Conservation (phyloP, 768 basidiomycete genomes). For the Lactifluus piperatus region DNA sequence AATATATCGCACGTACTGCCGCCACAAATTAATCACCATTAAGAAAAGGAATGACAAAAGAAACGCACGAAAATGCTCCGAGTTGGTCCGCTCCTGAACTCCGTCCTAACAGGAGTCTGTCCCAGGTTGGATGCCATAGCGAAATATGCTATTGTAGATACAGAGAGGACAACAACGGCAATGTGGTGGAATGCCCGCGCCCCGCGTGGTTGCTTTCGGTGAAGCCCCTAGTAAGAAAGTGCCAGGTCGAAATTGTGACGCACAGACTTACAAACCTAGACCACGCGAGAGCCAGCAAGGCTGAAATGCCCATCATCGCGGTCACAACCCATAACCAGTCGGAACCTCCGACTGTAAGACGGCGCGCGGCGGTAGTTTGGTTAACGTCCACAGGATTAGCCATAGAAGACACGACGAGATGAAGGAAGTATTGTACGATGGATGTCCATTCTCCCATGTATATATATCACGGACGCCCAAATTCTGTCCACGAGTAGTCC, state of each 20-base stretch:
- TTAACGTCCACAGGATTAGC: conserved; percentile 27
- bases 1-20: conserved; percentile 44
- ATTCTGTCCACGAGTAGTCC: neutral
- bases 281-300: conserved; percentile 34
- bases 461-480: neutral
- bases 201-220: conserved; percentile 30
- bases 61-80: conserved; percentile 37
- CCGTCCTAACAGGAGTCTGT: conserved; percentile 34
- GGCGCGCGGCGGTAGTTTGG: conserved; percentile 29
- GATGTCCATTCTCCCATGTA: neutral
- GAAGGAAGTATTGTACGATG: neutral
- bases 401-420: neutral
- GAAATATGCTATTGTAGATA: conserved; percentile 41
- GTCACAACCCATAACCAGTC: conserved; percentile 52
- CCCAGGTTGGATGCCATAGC: conserved; percentile 52
- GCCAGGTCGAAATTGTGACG: neutral
- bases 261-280: conserved; percentile 27
- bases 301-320: conserved; percentile 38
- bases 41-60: too few species aligned
- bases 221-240: neutral
- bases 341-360: conserved; percentile 38
- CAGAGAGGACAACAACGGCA: conserved; percentile 37
- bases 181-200: conserved; percentile 44
- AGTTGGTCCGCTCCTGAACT: conserved; percentile 29
- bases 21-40: neutral